These are phyloP conservation scores for Pseudopithomyces maydicus DNA, from an alignment of 2,329 filamentous ascomycete species.

Conservation along the genomic window DNA sequence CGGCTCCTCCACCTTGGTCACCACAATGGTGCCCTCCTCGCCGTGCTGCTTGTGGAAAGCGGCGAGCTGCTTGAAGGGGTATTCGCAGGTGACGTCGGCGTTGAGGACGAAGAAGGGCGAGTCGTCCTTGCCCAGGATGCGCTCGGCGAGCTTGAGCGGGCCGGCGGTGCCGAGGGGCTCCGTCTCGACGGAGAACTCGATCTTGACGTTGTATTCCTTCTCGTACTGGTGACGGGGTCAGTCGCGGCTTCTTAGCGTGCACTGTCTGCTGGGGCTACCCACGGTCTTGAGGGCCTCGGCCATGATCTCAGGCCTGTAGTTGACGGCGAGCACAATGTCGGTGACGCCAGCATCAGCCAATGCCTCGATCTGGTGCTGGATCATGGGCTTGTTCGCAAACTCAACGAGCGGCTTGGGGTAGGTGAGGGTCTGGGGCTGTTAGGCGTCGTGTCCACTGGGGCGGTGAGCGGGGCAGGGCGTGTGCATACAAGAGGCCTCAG, in stretches of 20 bases:
- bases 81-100: constrained; percentile 98
- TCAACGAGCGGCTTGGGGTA: constrained; percentile 97
- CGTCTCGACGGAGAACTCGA: constrained; percentile 95
- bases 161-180: constrained; percentile 95
- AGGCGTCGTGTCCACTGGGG: constrained; percentile 23
- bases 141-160: constrained; percentile 92
- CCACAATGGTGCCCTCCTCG: constrained; percentile 94
- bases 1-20: constrained; percentile 98
- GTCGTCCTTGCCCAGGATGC: constrained; percentile 90
- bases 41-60: constrained; percentile 93
- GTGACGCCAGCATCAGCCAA: constrained; percentile 92
- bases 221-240: constrained; percentile 66
- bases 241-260: constrained; percentile 5
- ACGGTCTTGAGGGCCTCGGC: constrained; percentile 90
- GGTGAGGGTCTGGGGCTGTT: constrained; percentile 76
- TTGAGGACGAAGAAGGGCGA: constrained; percentile 97
- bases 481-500: constrained; percentile 83
- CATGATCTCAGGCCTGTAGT: constrained; percentile 99
- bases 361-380: constrained; percentile 95
- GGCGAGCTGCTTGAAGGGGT: constrained; percentile 87
- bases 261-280: constrained; percentile 33
- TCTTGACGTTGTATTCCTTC: constrained; percentile 88
- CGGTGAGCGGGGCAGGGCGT: constrained; percentile 18
- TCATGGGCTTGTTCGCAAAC: constrained; percentile 99
- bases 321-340: constrained; percentile 96